Evolutionary conservation across 192 early-diverging fungal genomes (phyloP), one percentile per base, ranked within the genome.

Genomic region (Dissophora ornata): DNA sequence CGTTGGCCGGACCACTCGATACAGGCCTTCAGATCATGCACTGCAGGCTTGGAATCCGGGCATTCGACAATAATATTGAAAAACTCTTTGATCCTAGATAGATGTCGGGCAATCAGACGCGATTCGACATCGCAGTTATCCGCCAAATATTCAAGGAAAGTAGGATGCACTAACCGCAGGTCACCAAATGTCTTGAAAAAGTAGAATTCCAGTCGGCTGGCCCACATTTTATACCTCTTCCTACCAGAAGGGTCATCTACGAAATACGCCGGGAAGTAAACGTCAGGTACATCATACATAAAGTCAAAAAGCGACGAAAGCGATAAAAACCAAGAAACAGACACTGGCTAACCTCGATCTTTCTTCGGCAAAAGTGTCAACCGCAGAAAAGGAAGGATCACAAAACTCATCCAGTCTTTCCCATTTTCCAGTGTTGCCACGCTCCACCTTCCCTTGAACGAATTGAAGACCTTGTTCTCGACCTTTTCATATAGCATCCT

Each of bases 31-130:
- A 92, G 58, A 62, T 93, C 91, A n/a, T 62, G 47, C 6, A 93
- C 82, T 1, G 90, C 87, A 5, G 82, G 79, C 13, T 68, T 52
- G 1, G 92, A 91, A 19, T 84, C 83, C 1, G 92, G 92, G 46
- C 83, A 91, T 25, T 90, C 92, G 18, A 92, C 81, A 46, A 93
- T 90, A 18, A 93, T 90, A 44, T 89, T 74, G 51, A 93, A 92
- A 33, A 92, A 80, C 75, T 91, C 88, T 28, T 67, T 33, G 10
- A 86, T 80, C 7, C 91, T 84, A 58, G 7, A 13, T 38, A 28
- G 22, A 53, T 28, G 1, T n/a, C n/a, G n/a, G n/a, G n/a, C n/a
- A n/a, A n/a, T n/a, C n/a, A n/a, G 34, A 40, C 2, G 16, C 36
- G 36, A 13, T 38, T 38, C 6, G 4, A 16, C 24, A n/a, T 12